Conservation (phyloP, 345 rosid genomes). For the Tarenaya hassleriana region DNA sequence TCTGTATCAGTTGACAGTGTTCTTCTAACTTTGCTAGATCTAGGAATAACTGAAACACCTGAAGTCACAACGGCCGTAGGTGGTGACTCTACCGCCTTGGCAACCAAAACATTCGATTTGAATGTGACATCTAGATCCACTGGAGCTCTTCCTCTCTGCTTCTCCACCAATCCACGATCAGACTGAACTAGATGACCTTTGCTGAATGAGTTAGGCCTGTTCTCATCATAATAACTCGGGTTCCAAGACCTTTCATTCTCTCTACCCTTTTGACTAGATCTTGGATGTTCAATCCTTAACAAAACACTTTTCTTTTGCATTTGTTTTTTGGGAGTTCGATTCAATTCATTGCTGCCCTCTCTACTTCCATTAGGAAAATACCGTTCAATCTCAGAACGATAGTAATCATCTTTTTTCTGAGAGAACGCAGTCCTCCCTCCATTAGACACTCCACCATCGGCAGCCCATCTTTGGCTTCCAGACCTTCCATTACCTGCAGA, state of each 20-base stretch:
- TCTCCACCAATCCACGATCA: constrained; percentile 36
- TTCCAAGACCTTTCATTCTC: constrained; percentile 43
- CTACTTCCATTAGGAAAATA: constrained; percentile 41
- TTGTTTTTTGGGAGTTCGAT: constrained; percentile 50
- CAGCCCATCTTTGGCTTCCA: constrained; percentile 38
- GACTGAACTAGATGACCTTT: constrained; percentile 39
- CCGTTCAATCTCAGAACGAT: constrained; percentile 36
- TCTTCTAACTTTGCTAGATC: constrained; percentile 50
- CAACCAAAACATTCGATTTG: constrained; percentile 74
- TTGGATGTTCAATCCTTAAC: constrained; percentile 63
- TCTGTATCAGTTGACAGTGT: constrained; percentile 26
- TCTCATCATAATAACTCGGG: constrained; percentile 34
- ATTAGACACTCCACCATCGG: constrained; percentile 24
- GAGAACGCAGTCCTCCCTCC: constrained; percentile 28
- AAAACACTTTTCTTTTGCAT: constrained; percentile 79
- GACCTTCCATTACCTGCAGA: constrained; percentile 25
- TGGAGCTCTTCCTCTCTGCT: constrained; percentile 45
- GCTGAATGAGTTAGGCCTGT: constrained; percentile 32
- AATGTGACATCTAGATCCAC: constrained; percentile 85
- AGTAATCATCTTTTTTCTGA: constrained; percentile 33
- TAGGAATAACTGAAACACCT: constrained; percentile 35
- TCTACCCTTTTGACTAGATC: constrained; percentile 37
- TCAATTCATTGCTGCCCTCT: constrained; percentile 43
- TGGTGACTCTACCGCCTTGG: constrained; percentile 50
- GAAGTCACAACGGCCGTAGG: constrained; percentile 28